Base-by-base conservation (phyloP, 352 stramenopile genomes). In the Phytophthora crassamura region DNA sequence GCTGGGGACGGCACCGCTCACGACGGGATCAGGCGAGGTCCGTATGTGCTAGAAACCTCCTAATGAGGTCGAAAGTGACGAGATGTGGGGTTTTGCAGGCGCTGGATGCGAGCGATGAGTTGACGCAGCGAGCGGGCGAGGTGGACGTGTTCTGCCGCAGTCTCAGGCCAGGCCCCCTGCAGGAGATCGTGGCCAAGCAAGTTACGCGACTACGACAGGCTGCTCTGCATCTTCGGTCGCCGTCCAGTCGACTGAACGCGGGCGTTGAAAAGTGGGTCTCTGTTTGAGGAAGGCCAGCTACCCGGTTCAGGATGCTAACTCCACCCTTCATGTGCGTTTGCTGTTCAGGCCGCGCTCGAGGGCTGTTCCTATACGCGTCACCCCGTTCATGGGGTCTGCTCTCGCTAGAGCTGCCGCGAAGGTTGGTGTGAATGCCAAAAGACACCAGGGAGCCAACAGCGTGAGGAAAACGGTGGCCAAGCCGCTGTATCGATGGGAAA, bases 401-500 rank as follows among this genome's bases (percentile, higher is more conserved):
- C 53, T 61, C 1, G 66, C 41, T 0, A 64, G 67, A 66, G 64
- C 58, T 63, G 67, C 55, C 46, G 46, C 57, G 4, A 71, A 52
- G 38, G 46, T 61, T 55, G 40, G 65, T 15, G 30, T 57, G 34
- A 58, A 64, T 48, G 60, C 73, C 7, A 76, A 66, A 46, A 86
- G 80, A 25, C 72, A 85, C 45, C 55, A 76, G 14, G 57, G 67
- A 7, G 59, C 67, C 14, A 74, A 58, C 25, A 75, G 71, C 16
- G 35, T 69, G 2, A 64, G 69, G 22, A 72, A 67, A 58, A 33
- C 49, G 33, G 56, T 12, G 25, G 45, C 49, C 20, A 89, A 89
- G 46, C 78, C 80, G 1, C 77, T 87, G 14, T 89, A 89, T 41
- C 73, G 73, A 28, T 89, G 80, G 80, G 80, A 89, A 39, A 80